These are phyloP conservation scores for Colletotrichum musicola DNA, from an alignment of 2,329 filamentous ascomycete genomes.

Conservation along the genomic window DNA sequence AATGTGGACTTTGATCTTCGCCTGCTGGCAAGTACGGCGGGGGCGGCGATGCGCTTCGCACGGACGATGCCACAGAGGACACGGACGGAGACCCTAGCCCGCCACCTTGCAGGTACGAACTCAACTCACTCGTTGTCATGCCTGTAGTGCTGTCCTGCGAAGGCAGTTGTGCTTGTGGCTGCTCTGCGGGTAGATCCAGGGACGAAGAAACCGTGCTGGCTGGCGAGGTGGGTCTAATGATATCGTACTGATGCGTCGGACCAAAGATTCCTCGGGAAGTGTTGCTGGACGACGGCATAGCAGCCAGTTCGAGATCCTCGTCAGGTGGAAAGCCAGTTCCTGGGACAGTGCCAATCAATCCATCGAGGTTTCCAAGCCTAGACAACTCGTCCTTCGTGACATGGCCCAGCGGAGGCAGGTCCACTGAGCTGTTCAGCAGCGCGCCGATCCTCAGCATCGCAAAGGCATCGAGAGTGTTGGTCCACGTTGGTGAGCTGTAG, in stretches of 20 bases:
- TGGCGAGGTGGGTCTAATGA: constrained; percentile 25
- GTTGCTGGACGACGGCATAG: constrained; percentile 1
- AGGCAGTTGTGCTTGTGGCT: constrained; percentile 7
- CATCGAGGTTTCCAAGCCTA: constrained; percentile 20
- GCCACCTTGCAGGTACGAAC: constrained; percentile 31
- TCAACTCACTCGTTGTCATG: constrained; percentile 30
- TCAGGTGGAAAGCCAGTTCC: neutral
- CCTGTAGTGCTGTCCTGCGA: constrained; percentile 8
- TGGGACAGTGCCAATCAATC: constrained; percentile 20
- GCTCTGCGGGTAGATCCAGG: neutral
- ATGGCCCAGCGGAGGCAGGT: constrained; percentile 13
- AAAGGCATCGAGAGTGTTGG: constrained; percentile 33
- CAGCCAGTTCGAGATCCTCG: constrained; percentile 28
- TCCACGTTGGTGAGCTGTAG: constrained; percentile 38
- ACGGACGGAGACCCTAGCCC: constrained; percentile 13
- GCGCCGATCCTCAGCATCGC: constrained; percentile 36
- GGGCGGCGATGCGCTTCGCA: constrained; percentile 26
- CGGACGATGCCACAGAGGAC: constrained; percentile 19
- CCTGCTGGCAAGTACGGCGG: constrained; percentile 31
- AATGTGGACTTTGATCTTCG: neutral
- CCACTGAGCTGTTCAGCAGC: constrained; percentile 2
- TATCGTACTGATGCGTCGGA: constrained; percentile 26
- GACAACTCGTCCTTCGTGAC: constrained; percentile 12
- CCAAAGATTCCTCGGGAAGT: neutral
- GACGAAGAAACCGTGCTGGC: constrained; percentile 19